Percentiles rank a stretch among this genome's conserved stretches.
Evolutionary conservation across 2,329 filamentous ascomycete species (phyloP).

Genomic region (Penicillium crustosum): DNA sequence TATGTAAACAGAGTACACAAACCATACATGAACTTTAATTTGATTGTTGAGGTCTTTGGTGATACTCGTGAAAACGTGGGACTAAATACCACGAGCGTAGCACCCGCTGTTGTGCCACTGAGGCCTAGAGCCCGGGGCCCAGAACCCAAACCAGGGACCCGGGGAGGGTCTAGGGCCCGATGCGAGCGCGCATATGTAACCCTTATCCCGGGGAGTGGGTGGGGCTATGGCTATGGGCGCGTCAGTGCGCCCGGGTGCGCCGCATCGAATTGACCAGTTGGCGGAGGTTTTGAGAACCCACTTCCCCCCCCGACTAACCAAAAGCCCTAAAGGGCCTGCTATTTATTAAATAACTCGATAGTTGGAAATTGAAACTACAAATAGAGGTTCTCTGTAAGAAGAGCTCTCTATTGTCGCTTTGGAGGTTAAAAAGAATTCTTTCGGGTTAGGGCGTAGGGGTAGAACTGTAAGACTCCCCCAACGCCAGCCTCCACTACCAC

Average conservation of each 20-base stretch:
- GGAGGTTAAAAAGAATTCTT: not conserved
- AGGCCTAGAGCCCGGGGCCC: not conserved
- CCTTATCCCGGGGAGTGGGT: not conserved
- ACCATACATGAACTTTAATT: not conserved
- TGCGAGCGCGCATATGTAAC: no score
- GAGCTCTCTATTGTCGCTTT: no score
- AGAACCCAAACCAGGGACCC: no score
- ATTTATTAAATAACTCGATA: not conserved
- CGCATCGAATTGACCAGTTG: not conserved
- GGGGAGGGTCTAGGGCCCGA: not conserved
- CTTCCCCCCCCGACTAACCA: not conserved
- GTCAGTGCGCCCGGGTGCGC: not conserved
- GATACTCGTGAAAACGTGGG: not conserved
- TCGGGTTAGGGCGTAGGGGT: not conserved
- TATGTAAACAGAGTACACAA: not conserved
- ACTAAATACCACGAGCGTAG: not conserved
- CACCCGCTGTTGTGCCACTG: not conserved
- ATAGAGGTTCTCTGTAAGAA: no score
- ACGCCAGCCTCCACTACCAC: no score
- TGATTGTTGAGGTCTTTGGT: not conserved
- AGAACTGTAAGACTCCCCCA: not conserved
- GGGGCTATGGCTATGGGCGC: not conserved
- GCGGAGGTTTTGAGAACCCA: not conserved
- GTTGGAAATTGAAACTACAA: not conserved
- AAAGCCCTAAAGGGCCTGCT: rapidly evolving